These are phyloP conservation scores for Botrytis medusae DNA, from an alignment of 2,329 filamentous ascomycete genomes.

Conservation along the genomic window DNA sequence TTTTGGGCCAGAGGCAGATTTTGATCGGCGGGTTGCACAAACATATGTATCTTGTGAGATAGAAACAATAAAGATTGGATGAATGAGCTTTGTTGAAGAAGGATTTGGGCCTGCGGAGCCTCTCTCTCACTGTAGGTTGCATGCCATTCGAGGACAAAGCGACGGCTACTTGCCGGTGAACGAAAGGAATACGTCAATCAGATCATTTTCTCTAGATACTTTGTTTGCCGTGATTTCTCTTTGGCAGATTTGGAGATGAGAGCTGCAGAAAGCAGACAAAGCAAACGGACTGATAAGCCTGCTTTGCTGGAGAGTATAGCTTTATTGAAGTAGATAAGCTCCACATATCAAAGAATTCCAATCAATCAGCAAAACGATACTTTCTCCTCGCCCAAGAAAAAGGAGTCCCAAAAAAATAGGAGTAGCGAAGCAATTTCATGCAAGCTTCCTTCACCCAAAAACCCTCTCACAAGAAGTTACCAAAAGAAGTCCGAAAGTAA, in stretches of 20 bases:
- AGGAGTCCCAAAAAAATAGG: not conserved
- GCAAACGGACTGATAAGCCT: not conserved
- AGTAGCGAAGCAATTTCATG: constrained; percentile 5
- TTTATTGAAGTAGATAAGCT: not conserved
- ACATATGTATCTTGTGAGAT: not conserved
- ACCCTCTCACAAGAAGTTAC: not conserved
- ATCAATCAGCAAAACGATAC: not conserved
- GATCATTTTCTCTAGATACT: not conserved
- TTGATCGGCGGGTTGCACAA: constrained; percentile 4
- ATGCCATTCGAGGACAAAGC: not conserved
- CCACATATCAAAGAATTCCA: too few relatives aligned
- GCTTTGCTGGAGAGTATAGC: not conserved
- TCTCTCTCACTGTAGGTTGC: not conserved
- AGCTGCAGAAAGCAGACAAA: not conserved
- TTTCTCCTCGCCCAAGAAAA: not conserved
- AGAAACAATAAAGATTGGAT: not conserved
- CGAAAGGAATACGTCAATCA: not conserved
- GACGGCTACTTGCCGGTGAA: constrained; percentile 15
- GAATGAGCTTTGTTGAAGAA: not conserved
- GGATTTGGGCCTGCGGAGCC: not conserved
- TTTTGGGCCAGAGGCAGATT: not conserved
- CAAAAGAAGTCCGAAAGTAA: constrained; percentile 9
- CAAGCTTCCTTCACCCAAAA: not conserved
- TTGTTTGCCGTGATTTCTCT: not conserved
- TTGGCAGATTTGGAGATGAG: not conserved